Evolutionary conservation across 2,329 filamentous ascomycete species (phyloP), one percentile per base, ranked within the genome.

Genomic region (Aspergillus ustus): DNA sequence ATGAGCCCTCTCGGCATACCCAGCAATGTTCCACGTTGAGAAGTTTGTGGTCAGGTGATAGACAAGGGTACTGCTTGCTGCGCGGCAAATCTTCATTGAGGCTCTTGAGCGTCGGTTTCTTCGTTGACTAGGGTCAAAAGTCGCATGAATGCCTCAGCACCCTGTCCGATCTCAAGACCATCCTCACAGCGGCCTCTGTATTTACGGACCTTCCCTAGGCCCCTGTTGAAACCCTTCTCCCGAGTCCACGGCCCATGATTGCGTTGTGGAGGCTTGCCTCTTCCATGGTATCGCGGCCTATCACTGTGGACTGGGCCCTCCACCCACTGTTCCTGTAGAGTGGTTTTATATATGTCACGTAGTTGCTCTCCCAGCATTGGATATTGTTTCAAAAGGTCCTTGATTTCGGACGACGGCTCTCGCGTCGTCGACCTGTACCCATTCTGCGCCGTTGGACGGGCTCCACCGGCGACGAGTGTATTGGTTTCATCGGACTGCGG

Each of bases 141-240:
- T 51, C 67, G 72, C 72, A 75, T 70, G 59, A 78, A 78, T 4
- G 70, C 76, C 63, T 77, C 75, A 7, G 72, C 75, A 37, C 65
- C 62, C 49, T 66, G 59, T 13, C 75, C 72, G 13, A 69, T 72
- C 56, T 72, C 73, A 13, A 64, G 54, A 8, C 73, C 75, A 40
- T 71, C 72, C 52, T 79, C 77, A 34, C 75, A 78, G 49, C 69
- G 66, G 48, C 75, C 74, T 51, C 77, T 73, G 57, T 72, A 69
- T 59, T 75, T 76, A 48, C 72, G 71, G 57, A 79, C 75, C 63
- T 72, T 77, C 19, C 74, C 77, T 40, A 79, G 56, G 2, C 77
- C 78, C 19, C 77, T 73, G 28, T 77, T 79, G 60, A 79, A 79
- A 4, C 78, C 78, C 63, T 79, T 80, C 63, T 79, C 78, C 11